These are phyloP conservation scores for Prunella vulgaris DNA, from an alignment of 257 asterid genomes.

Conservation along the genomic window DNA sequence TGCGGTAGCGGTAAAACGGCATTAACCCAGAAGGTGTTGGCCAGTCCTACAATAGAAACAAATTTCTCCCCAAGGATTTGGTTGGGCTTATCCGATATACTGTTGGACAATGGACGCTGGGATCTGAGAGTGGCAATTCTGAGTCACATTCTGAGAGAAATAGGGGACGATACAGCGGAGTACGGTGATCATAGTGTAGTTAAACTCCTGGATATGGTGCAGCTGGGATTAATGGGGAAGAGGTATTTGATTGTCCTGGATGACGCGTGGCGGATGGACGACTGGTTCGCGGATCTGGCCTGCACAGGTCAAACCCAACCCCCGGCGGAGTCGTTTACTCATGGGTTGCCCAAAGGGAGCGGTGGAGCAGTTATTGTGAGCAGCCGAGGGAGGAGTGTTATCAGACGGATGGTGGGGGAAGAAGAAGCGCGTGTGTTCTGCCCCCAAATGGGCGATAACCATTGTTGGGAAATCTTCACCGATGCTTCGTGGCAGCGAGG, in stretches of 20 bases:
- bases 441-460: background rate
- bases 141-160: background rate
- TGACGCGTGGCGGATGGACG: conserved; percentile 1
- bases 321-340: background rate
- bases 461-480: background rate
- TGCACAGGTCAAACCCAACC: background rate
- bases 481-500: background rate
- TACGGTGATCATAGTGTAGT: background rate
- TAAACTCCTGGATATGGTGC: conserved; percentile 1
- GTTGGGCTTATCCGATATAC: background rate
- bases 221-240: background rate
- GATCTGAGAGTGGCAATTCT: background rate
- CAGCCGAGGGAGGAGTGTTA: background rate
- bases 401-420: background rate
- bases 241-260: conserved; percentile 20
- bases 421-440: background rate
- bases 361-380: conserved; percentile 19
- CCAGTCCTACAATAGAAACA: background rate
- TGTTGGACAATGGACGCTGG: background rate
- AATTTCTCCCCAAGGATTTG: conserved; percentile 1
- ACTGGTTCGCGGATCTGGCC: background rate
- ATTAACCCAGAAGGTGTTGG: background rate
- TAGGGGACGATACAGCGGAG: background rate
- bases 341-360: conserved; percentile 16
- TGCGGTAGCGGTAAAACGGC: background rate